Percentiles rank a stretch among this genome's conserved stretches.
Conservation (phyloP, 352 stramenopile genomes). For the Phytopythium chamaehyphon region DNA sequence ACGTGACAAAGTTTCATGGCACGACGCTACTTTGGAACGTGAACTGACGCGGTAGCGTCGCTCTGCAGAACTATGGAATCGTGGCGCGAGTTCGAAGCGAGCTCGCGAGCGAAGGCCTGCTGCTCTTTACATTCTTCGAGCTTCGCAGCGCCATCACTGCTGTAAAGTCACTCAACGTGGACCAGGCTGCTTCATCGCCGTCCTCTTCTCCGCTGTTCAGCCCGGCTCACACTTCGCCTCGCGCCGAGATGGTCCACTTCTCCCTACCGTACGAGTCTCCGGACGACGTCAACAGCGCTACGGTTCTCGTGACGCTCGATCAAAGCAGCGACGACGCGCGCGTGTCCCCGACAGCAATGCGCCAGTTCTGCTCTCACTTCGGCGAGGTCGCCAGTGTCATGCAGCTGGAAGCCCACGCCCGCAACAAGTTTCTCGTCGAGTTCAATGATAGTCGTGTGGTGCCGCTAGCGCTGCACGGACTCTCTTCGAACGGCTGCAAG, state of each 20-base stretch:
- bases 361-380: slow-evolving; percentile 60
- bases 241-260: slow-evolving; percentile 42
- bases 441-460: slow-evolving; percentile 70
- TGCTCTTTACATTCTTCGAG: slow-evolving; percentile 78
- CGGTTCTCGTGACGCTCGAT: slow-evolving; percentile 41
- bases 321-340: slow-evolving; percentile 8
- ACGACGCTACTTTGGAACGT: not conserved
- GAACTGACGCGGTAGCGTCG: not conserved
- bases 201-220: not conserved
- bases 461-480: slow-evolving; percentile 26
- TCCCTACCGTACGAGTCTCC: slow-evolving; percentile 65
- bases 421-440: slow-evolving; percentile 61
- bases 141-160: slow-evolving; percentile 57
- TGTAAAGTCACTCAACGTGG: slow-evolving; percentile 21
- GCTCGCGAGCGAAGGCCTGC: slow-evolving; percentile 42
- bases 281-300: slow-evolving; percentile 61
- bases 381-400: slow-evolving; percentile 73
- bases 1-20: too few species aligned
- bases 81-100: slow-evolving; percentile 45
- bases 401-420: slow-evolving; percentile 33
- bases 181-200: not conserved
- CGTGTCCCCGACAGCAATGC: slow-evolving; percentile 22
- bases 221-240: not conserved
- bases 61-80: slow-evolving; percentile 51
- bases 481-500: slow-evolving; percentile 13